Base-by-base conservation (phyloP, 805 yeast species). In the Lachancea fermentati region DNA sequence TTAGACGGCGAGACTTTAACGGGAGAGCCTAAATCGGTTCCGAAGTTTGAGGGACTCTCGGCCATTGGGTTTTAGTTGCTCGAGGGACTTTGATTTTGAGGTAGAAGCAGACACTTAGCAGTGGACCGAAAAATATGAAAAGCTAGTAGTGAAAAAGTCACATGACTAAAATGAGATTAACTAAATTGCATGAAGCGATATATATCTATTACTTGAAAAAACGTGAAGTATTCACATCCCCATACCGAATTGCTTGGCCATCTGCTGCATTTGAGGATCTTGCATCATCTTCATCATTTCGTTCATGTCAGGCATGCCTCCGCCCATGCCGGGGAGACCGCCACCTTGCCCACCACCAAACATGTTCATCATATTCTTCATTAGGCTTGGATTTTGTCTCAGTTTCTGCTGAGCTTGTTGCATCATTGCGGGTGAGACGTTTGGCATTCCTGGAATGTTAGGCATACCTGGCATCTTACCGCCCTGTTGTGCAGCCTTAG, bases 301-400 rank as follows among this genome's bases (percentile, higher is more conserved):
- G 43, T 71, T 65, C 78, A 79, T 74, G 51, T 73, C 75, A n/a
- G 83, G 83, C 81, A 78, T 76, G 14, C 86, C 86, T 25, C 75
- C 77, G 8, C 63, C 73, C 39, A 29, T 60, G 65, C 13, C 69
- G 69, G 44, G 52, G 42, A 40, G 42, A 4, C 63, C 63, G n/a
- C 15, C 30, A 11, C 19, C 31, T 4, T 25, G 16, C 25, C 34
- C 33, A 22, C 36, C 39, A 36, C 86, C 86, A 67, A 84, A 75
- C 76, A 79, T 82, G 44, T 70, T 69, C 79, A 78, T 78, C 76
- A 82, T 73, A 42, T 72, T 72, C 52, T 79, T 78, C 87, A 81
- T 81, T 77, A 82, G 70, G 9, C 81, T 77, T 24, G 91, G 89
- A 54, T 81, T 81, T 48, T 76, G 77, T 69, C 78, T 80, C 62